phyloP scores from a whole-genome alignment of 1,284 basidiomycete genomes.

The Phaffia rhodozyma region DNA sequence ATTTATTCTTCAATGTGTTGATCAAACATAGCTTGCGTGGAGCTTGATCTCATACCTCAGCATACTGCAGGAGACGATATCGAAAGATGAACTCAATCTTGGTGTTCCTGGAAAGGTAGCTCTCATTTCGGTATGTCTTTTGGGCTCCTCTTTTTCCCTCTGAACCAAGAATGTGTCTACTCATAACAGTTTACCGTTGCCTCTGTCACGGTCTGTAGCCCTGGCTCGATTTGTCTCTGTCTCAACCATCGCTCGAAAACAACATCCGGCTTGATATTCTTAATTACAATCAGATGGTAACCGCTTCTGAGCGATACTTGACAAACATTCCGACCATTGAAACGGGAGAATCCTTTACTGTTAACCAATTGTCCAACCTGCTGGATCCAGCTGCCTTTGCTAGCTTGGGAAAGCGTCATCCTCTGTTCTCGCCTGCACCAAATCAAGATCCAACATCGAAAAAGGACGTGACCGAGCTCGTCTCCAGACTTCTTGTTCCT shows the following conservation, averaged over 20 bases:
- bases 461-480: too few relatives aligned
- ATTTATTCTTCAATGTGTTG: too few relatives aligned
- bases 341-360: too few relatives aligned
- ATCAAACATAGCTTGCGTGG: not conserved
- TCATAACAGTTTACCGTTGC: not conserved
- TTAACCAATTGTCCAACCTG: too few relatives aligned
- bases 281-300: slow-evolving; percentile 2
- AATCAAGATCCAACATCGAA: too few relatives aligned
- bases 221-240: slow-evolving; percentile 16
- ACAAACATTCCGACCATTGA: not conserved
- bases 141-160: not conserved
- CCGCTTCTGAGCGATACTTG: slow-evolving; percentile 5
- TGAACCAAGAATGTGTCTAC: not conserved
- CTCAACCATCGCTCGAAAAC: not conserved
- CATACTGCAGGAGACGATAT: not conserved
- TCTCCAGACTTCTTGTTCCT: too few relatives aligned
- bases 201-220: not conserved
- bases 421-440: too few relatives aligned
- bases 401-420: too few relatives aligned
- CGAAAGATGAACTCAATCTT: not conserved
- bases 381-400: too few relatives aligned
- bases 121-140: slow-evolving; percentile 7
- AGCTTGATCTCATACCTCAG: slow-evolving; percentile 6
- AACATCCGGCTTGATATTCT: slow-evolving; percentile 14
- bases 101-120: slow-evolving; percentile 10